A percentile compares a stretch with the other conserved stretches of the same genome.
These are phyloP conservation scores for Penstemon newberryi DNA, from an alignment of 257 asterid genomes.

Conservation along the genomic window DNA sequence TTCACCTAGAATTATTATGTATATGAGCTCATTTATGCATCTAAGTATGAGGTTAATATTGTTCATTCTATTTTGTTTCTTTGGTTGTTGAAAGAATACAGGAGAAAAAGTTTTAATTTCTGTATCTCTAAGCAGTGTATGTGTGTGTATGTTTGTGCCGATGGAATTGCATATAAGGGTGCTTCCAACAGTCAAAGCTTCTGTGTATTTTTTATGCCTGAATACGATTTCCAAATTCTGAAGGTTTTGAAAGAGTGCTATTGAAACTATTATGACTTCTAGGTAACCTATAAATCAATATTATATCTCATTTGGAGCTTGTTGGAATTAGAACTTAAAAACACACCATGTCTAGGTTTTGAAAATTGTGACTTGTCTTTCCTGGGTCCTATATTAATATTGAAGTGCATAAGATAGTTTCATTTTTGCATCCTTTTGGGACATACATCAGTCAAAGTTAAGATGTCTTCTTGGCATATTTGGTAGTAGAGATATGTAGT, in stretches of 20 bases:
- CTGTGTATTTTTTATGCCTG: no score
- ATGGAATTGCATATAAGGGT: neutral
- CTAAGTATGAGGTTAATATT: neutral
- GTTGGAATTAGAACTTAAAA: neutral
- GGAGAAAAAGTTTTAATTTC: neutral
- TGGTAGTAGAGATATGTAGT: neutral
- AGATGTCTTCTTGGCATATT: neutral
- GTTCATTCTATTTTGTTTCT: neutral
- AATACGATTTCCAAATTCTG: neutral
- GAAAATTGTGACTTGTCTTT: conserved; percentile 6
- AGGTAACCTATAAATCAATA: neutral
- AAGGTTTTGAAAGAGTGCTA: neutral
- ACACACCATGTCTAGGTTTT: neutral
- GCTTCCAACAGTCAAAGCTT: no score
- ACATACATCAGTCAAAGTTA: neutral
- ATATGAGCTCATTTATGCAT: neutral
- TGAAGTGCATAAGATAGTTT: neutral
- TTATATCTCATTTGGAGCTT: neutral
- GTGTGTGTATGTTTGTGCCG: neutral
- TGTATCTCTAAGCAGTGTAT: neutral
- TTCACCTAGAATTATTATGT: neutral
- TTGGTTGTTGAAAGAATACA: conserved; percentile 4
- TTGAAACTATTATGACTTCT: neutral
- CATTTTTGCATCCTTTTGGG: neutral
- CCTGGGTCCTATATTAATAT: neutral